phyloP scores from a whole-genome alignment of 805 yeast species.

The Clavispora fructus region DNA sequence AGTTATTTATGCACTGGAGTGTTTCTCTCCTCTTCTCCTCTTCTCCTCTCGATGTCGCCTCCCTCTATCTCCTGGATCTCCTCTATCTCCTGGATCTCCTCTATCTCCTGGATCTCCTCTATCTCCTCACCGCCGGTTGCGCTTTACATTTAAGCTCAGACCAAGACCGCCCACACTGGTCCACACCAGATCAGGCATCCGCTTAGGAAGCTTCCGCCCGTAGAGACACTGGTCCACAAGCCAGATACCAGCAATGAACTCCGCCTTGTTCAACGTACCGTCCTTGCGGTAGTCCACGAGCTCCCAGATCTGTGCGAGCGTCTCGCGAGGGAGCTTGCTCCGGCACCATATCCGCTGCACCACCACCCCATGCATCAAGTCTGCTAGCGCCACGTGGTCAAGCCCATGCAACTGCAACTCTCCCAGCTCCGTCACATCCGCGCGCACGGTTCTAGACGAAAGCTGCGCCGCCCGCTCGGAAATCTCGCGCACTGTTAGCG shows the following conservation, averaged over 20 bases:
- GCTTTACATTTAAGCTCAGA: slow-evolving; percentile 32
- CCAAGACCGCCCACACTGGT: slow-evolving; percentile 58
- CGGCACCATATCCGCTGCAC: slow-evolving; percentile 80
- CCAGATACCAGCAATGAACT: slow-evolving; percentile 97
- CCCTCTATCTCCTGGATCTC: neutral
- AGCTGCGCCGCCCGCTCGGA: slow-evolving; percentile 15
- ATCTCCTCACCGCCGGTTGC: slow-evolving; percentile 18
- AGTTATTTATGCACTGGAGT: no score
- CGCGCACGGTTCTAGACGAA: slow-evolving; percentile 22
- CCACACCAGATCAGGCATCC: slow-evolving; percentile 71
- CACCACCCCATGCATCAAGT: slow-evolving; percentile 51
- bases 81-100: neutral
- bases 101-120: neutral
- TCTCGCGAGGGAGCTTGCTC: slow-evolving; percentile 62
- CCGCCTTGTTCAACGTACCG: slow-evolving; percentile 72
- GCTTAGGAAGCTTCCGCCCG: slow-evolving; percentile 81
- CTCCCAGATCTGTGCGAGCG: slow-evolving; percentile 57
- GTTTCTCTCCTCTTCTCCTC: no score
- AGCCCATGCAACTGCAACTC: slow-evolving; percentile 26
- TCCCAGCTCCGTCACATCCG: slow-evolving; percentile 16
- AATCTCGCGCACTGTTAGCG: slow-evolving; percentile 10
- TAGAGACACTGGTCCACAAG: slow-evolving; percentile 91
- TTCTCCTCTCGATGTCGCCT: no score
- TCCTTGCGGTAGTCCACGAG: slow-evolving; percentile 63
- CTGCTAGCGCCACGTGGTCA: slow-evolving; percentile 20